Evolutionary conservation across 495 filamentous ascomycete species (phyloP).

Genomic region (Pyronema omphalodes): DNA sequence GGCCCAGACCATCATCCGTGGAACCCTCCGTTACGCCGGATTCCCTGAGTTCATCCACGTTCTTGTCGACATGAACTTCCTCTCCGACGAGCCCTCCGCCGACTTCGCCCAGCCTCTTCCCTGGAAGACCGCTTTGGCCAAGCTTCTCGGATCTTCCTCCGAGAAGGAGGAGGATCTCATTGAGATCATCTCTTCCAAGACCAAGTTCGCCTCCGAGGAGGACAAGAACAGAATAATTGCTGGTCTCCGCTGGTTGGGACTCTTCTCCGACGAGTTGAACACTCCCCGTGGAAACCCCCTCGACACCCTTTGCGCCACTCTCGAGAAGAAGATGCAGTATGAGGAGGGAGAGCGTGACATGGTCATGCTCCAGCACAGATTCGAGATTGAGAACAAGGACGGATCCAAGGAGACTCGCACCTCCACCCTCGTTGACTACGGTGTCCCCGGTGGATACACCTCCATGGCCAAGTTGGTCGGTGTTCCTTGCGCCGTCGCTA

Average conservation of each 20-base stretch:
- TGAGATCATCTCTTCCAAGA: slow-evolving; percentile 55
- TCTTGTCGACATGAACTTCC: slow-evolving; percentile 73
- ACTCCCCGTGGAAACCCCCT: slow-evolving; percentile 62
- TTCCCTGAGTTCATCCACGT: slow-evolving; percentile 76
- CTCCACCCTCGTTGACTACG: slow-evolving; percentile 72
- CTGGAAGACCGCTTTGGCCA: slow-evolving; percentile 68
- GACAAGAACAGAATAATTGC: slow-evolving; percentile 58
- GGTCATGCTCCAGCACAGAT: slow-evolving; percentile 82
- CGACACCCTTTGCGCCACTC: slow-evolving; percentile 73
- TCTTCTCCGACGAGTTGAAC: slow-evolving; percentile 62
- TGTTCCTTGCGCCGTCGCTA: slow-evolving; percentile 44
- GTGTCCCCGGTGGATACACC: slow-evolving; percentile 58
- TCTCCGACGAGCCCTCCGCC: slow-evolving; percentile 43
- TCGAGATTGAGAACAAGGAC: slow-evolving; percentile 71
- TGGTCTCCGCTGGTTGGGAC: slow-evolving; percentile 69
- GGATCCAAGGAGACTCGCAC: slow-evolving; percentile 55
- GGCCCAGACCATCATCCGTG: slow-evolving; percentile 48
- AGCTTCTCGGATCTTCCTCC: slow-evolving; percentile 50
- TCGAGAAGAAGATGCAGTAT: slow-evolving; percentile 87
- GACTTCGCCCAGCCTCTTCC: slow-evolving; percentile 34
- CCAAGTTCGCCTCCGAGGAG: slow-evolving; percentile 47
- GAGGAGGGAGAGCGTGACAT: slow-evolving; percentile 69
- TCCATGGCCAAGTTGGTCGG: slow-evolving; percentile 81
- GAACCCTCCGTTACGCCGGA: slow-evolving; percentile 67
- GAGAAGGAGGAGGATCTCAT: slow-evolving; percentile 45